Conservation (phyloP, 768 basidiomycete species). For the Boletus vinaceobasis region DNA sequence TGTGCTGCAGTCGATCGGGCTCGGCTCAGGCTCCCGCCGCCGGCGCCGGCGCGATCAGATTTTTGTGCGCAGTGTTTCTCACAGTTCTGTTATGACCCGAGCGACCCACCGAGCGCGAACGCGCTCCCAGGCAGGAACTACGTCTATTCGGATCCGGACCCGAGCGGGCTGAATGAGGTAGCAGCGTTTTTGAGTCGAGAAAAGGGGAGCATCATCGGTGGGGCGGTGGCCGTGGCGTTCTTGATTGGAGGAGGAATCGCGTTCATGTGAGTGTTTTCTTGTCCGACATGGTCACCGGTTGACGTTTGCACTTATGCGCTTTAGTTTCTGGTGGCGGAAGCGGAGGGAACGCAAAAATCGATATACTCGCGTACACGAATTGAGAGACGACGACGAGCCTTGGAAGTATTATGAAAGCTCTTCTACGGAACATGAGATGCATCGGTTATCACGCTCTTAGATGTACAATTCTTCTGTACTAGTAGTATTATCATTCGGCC, state of each 20-base stretch:
- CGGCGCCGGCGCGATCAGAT: constrained; percentile 37
- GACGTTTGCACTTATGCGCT: neutral
- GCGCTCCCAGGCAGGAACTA: constrained; percentile 38
- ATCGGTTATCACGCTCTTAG: constrained; percentile 8
- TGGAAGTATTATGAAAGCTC: constrained; percentile 27
- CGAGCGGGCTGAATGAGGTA: constrained; percentile 43
- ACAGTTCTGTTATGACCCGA: constrained; percentile 54
- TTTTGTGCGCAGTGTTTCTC: constrained; percentile 59
- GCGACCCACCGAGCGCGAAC: constrained; percentile 57
- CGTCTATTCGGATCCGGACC: constrained; percentile 54
- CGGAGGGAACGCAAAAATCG: constrained; percentile 14
- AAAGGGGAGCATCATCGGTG: constrained; percentile 49
- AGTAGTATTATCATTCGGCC: too few species aligned
- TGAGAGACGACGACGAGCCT: constrained; percentile 30
- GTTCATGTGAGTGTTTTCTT: constrained; percentile 32
- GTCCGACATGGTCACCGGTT: neutral
- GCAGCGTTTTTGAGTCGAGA: constrained; percentile 41
- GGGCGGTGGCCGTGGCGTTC: constrained; percentile 38
- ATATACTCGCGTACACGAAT: constrained; percentile 24
- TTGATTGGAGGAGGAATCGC: constrained; percentile 37
- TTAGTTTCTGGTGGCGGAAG: constrained; percentile 32
- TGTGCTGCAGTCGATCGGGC: constrained; percentile 62
- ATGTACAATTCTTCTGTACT: too few species aligned
- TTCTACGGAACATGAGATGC: constrained; percentile 14
- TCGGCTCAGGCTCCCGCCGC: constrained; percentile 37